Percentiles rank a stretch among this genome's conserved stretches.
Conservation (phyloP, 2,329 filamentous ascomycete genomes). For the Colletotrichum zoysiae region DNA sequence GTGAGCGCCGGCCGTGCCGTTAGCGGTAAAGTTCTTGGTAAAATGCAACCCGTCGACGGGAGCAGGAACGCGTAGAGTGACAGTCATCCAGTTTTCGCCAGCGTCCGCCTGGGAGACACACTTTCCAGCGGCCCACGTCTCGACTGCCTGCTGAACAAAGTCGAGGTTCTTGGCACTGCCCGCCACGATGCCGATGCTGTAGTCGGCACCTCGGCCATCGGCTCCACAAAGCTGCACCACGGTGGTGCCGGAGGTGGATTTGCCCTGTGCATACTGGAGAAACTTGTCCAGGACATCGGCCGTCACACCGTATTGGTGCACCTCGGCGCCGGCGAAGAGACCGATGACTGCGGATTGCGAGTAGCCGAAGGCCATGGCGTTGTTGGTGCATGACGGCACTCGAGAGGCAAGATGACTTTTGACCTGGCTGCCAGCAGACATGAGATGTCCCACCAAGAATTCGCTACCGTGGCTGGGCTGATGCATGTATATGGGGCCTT, state of each 20-base stretch:
- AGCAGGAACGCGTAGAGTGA: background rate
- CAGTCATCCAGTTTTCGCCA: background rate
- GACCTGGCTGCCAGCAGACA: slow-evolving; percentile 3
- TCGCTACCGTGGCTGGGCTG: background rate
- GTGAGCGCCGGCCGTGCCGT: background rate
- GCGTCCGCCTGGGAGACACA: background rate
- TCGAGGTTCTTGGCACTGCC: slow-evolving; percentile 45
- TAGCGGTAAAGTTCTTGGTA: background rate
- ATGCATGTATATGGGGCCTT: background rate
- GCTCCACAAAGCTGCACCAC: slow-evolving; percentile 49
- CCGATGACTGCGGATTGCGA: slow-evolving; percentile 34
- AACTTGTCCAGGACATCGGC: background rate
- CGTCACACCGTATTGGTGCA: slow-evolving; percentile 43
- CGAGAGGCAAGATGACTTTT: background rate
- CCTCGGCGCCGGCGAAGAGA: slow-evolving; percentile 44
- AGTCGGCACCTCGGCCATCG: slow-evolving; percentile 45
- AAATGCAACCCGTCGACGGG: background rate
- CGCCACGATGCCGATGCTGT: slow-evolving; percentile 48
- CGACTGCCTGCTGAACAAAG: slow-evolving; percentile 46
- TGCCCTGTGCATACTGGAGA: background rate
- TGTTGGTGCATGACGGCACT: slow-evolving; percentile 15
- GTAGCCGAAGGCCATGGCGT: slow-evolving; percentile 32
- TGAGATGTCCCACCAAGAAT: background rate
- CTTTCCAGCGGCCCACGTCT: slow-evolving; percentile 41
- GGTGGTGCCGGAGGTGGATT: slow-evolving; percentile 30